Percentiles rank a stretch among this genome's conserved stretches.
These are phyloP conservation scores for Kappamyces sp. DNA, from an alignment of 192 early-diverging fungal genomes.

Conservation along the genomic window DNA sequence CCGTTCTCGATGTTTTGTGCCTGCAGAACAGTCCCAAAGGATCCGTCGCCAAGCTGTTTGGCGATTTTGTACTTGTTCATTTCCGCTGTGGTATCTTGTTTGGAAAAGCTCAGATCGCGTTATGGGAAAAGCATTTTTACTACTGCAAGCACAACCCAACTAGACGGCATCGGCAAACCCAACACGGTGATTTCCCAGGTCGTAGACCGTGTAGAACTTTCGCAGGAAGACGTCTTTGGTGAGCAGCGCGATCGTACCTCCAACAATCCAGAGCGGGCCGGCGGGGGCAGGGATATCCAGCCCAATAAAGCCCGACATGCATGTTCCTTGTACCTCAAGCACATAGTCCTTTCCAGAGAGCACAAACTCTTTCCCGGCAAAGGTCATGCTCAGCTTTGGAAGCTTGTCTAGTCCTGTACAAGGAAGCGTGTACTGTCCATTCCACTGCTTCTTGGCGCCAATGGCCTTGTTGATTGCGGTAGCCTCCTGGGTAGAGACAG, in stretches of 20 bases:
- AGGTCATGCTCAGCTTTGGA: constrained; percentile 72
- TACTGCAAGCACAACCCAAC: no score
- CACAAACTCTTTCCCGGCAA: constrained; percentile 66
- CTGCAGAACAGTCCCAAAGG: constrained; percentile 72
- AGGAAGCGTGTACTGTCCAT: constrained; percentile 84
- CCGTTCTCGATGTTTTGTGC: constrained; percentile 60
- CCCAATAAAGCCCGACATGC: constrained; percentile 82
- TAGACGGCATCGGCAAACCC: constrained; percentile 15
- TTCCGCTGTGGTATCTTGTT: no score
- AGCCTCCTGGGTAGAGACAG: constrained; percentile 67
- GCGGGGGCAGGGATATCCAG: constrained; percentile 60
- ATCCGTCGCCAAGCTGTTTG: constrained; percentile 74
- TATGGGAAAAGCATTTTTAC: no score
- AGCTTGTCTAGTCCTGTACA: constrained; percentile 63
- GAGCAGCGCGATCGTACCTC: constrained; percentile 2
- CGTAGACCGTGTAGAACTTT: constrained; percentile 52
- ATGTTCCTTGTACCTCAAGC: constrained; percentile 33
- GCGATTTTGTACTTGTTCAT: constrained; percentile 57
- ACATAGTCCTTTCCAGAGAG: constrained; percentile 64
- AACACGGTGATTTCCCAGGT: constrained; percentile 12
- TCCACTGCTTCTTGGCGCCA: constrained; percentile 89
- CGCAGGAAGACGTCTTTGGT: constrained; percentile 48
- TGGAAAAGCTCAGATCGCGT: no score
- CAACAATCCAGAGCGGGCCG: constrained; percentile 52
- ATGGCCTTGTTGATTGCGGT: constrained; percentile 84